Evolutionary conservation across 208 protist genomes (phyloP), one percentile per base, ranked within the genome.

Genomic region (Leishmania amazonensis): DNA sequence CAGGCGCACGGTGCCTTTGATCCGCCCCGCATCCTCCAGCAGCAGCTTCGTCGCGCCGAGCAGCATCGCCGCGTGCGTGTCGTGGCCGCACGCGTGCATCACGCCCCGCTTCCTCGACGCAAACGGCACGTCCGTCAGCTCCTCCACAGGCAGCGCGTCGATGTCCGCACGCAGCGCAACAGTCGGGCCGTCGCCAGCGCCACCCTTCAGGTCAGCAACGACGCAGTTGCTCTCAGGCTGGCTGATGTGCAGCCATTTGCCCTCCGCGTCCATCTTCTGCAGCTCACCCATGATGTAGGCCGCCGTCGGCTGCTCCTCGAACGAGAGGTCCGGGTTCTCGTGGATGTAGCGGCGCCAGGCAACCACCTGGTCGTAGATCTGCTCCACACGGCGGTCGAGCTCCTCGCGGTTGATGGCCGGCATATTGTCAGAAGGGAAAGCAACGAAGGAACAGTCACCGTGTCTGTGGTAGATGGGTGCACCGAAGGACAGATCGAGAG

Each of bases 1-100:
- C 80, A 95, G 91, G n/a, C 91, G 91, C 71, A 95, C 89, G 21
- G 89, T 90, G 76, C 91, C 91, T 21, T 85, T 75, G 81, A 94
- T 89, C 76, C 78, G 72, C 58, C 80, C 84, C 58, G 81, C 82
- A 62, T 90, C 81, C 72, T 85, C 83, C 62, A 86, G 82, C 58
- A 92, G 86, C 75, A 93, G 81, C 85, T 89, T 85, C 42, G 86
- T 81, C 40, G 91, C 88, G 40, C 87, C 88, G 58, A 92, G 82
- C 77, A 94, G 89, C 84, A 90, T 90, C 58, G 90, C 90, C 24
- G 88, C 87, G 80, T 94, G 90, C 42, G 86, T 79, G 85, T 94
- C 90, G 81, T 94, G 90, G 35, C 90, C 90, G 74, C 90, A 92
- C 64, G 88, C 88, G 87, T 94, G 90, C 86, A 91, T 94, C 77